phyloP scores from a whole-genome alignment of 768 basidiomycete genomes.

The Suillus plorans region DNA sequence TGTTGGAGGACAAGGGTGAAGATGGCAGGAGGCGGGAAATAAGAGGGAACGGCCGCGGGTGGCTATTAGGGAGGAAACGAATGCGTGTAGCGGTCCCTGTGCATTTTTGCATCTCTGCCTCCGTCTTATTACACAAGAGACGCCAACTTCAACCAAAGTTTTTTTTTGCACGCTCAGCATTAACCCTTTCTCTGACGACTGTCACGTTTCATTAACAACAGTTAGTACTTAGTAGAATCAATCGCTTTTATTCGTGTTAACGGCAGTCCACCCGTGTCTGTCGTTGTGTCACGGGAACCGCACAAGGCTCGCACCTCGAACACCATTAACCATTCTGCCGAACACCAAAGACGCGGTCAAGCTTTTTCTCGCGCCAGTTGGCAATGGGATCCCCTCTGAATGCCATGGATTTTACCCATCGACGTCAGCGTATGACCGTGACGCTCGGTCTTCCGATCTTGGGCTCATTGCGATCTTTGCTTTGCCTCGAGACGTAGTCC shows the following conservation, averaged over 20 bases:
- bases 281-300: slow-evolving; percentile 2
- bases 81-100: slow-evolving; percentile 38
- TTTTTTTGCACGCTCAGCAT: slow-evolving; percentile 5
- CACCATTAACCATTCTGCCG: too few species aligned
- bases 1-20: slow-evolving; percentile 44
- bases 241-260: neutral
- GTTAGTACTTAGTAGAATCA: neutral
- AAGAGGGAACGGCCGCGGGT: slow-evolving; percentile 56
- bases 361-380: neutral
- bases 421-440: neutral
- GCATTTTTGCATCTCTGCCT: slow-evolving; percentile 25
- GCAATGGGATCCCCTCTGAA: neutral
- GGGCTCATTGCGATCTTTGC: neutral
- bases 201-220: neutral
- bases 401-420: neutral
- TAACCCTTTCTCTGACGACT: neutral
- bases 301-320: slow-evolving; percentile 2
- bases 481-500: neutral
- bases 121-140: slow-evolving; percentile 20
- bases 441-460: neutral
- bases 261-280: neutral
- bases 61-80: slow-evolving; percentile 57
- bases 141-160: slow-evolving; percentile 20
- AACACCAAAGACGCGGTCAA: neutral
- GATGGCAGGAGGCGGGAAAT: slow-evolving; percentile 53